Evolutionary conservation across 257 asterid genomes (phyloP).

Genomic region (Lantana camara): DNA sequence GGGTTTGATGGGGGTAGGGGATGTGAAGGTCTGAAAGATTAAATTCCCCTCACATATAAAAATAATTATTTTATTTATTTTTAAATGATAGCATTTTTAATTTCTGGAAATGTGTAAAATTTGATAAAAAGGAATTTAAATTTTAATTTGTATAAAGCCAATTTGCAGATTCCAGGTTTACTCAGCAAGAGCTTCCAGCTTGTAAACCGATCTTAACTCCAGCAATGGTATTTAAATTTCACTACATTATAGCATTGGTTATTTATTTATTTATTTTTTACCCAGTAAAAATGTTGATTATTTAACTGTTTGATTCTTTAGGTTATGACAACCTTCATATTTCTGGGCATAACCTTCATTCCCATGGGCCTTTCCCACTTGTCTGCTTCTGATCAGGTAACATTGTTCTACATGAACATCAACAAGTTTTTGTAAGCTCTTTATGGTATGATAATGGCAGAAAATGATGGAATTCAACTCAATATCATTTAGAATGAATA

Average conservation of each 20-base stretch:
- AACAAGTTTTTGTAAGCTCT: too few species aligned
- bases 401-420: background rate
- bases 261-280: too few species aligned
- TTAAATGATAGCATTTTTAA: too few species aligned
- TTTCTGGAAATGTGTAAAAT: too few species aligned
- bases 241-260: too few species aligned
- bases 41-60: too few species aligned
- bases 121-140: too few species aligned
- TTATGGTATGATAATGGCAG: too few species aligned
- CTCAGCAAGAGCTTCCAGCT: slow-evolving; percentile 98
- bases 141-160: too few species aligned
- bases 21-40: background rate
- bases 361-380: slow-evolving; percentile 80
- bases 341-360: slow-evolving; percentile 69
- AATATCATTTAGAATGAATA: too few species aligned
- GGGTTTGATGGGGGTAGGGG: background rate
- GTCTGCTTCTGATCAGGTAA: slow-evolving; percentile 72
- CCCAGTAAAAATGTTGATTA: background rate
- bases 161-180: slow-evolving; percentile 82
- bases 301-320: slow-evolving; percentile 34
- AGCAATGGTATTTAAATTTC: slow-evolving; percentile 50
- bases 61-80: too few species aligned
- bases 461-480: too few species aligned
- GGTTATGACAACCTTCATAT: slow-evolving; percentile 68
- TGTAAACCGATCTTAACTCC: slow-evolving; percentile 96